These are phyloP conservation scores for Phytophthora meadii DNA, from an alignment of 352 stramenopile genomes.

Conservation along the genomic window DNA sequence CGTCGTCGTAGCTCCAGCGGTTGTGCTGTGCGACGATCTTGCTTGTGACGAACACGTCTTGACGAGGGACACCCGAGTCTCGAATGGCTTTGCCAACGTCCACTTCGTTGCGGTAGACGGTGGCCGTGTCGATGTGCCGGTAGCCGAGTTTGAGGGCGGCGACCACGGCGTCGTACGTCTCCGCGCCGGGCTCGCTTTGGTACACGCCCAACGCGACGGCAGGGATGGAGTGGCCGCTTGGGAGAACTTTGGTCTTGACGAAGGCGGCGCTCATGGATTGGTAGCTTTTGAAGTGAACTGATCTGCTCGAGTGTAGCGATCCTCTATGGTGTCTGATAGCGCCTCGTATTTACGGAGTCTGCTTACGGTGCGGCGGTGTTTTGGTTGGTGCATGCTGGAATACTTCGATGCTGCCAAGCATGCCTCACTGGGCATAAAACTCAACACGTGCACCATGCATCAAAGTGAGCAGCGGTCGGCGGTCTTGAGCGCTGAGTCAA, in stretches of 20 bases:
- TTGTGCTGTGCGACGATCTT: constrained; percentile 53
- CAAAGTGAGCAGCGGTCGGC: no score
- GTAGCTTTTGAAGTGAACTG: background rate
- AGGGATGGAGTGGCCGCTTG: constrained; percentile 57
- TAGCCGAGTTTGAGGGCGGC: constrained; percentile 79
- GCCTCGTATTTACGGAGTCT: background rate
- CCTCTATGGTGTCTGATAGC: no score
- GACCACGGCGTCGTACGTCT: constrained; percentile 69
- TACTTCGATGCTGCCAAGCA: no score
- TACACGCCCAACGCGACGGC: constrained; percentile 61
- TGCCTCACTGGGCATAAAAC: no score
- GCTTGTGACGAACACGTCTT: constrained; percentile 86
- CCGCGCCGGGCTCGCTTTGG: constrained; percentile 51
- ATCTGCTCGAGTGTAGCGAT: background rate
- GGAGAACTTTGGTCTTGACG: constrained; percentile 42
- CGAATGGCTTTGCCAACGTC: constrained; percentile 78
- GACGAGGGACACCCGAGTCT: constrained; percentile 78
- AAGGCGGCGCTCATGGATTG: constrained; percentile 20
- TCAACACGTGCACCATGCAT: no score
- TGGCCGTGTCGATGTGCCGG: constrained; percentile 90
- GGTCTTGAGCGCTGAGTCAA: no score
- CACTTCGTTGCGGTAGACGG: constrained; percentile 88
- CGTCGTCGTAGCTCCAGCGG: constrained; percentile 75
- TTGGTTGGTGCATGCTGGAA: no score
- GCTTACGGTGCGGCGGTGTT: background rate